These are phyloP conservation scores for Ophiostoma pallidulum DNA, from an alignment of 2,329 filamentous ascomycete genomes.

Conservation along the genomic window DNA sequence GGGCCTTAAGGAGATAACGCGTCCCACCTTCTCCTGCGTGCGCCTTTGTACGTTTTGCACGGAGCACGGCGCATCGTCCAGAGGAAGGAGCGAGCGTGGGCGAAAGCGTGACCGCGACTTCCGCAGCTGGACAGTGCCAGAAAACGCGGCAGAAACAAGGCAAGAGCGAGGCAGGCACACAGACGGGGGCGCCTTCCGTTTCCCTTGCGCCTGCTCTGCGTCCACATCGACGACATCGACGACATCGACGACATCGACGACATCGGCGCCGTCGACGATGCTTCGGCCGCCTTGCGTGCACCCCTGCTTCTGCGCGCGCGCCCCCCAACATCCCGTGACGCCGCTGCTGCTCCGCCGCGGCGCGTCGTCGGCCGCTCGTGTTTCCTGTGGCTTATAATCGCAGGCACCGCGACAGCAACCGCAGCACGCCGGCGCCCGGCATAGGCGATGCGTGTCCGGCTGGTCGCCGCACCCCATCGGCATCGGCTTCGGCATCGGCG, in stretches of 20 bases:
- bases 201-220: background rate
- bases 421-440: background rate
- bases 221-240: background rate
- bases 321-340: background rate
- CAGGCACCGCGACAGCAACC: background rate
- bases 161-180: conserved; percentile 1
- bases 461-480: background rate
- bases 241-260: background rate
- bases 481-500: background rate
- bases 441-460: background rate
- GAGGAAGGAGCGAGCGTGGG: conserved; percentile 4
- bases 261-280: background rate
- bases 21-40: background rate
- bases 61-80: too few relatives aligned
- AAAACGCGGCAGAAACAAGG: background rate
- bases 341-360: background rate
- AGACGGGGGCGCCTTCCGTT: too few relatives aligned
- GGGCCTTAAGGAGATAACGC: too few relatives aligned
- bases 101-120: conserved; percentile 11
- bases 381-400: conserved; percentile 4
- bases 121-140: too few relatives aligned
- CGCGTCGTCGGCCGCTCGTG: background rate
- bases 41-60: conserved; percentile 4
- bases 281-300: background rate
- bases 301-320: background rate